Evolutionary conservation across 2,329 filamentous ascomycete genomes (phyloP).

Genomic region (Aspergillus sp.): DNA sequence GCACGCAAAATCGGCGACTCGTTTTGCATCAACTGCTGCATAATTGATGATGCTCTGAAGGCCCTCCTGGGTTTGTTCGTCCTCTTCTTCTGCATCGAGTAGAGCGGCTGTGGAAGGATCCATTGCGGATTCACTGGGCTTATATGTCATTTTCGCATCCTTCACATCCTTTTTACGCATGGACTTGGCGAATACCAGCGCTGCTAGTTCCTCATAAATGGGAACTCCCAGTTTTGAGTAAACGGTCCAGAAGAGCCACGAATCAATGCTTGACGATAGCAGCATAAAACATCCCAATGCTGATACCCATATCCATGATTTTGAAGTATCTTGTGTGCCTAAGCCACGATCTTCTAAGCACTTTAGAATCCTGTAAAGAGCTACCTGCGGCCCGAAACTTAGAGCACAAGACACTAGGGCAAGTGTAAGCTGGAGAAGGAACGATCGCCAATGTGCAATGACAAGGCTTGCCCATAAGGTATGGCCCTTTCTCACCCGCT

Average conservation of each 20-base stretch:
- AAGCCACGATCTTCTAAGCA: conserved; percentile 53
- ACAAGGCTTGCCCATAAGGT: conserved; percentile 57
- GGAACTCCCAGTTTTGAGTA: conserved; percentile 59
- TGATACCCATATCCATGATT: conserved; percentile 63
- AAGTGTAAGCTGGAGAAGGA: conserved; percentile 55
- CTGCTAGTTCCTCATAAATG: conserved; percentile 61
- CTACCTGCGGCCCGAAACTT: conserved; percentile 65
- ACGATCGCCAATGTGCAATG: conserved; percentile 48
- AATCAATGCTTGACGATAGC: conserved; percentile 52
- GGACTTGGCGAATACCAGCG: conserved; percentile 69
- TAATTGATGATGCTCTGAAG: conserved; percentile 69
- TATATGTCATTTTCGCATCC: conserved; percentile 28
- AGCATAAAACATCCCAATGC: conserved; percentile 57
- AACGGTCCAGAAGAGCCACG: conserved; percentile 61
- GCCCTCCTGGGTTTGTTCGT: conserved; percentile 46
- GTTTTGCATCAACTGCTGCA: conserved; percentile 65
- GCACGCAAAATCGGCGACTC: conserved; percentile 60
- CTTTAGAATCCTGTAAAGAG: conserved; percentile 59
- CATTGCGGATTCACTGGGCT: conserved; percentile 20
- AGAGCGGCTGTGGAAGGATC: conserved; percentile 3
- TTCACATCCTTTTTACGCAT: conserved; percentile 67
- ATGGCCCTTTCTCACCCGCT: conserved; percentile 20
- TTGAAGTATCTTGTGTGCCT: conserved; percentile 41
- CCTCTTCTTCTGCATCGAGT: conserved; percentile 34
- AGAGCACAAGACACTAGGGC: conserved; percentile 50